A percentile compares a stretch with the other conserved stretches of the same genome.
These are phyloP conservation scores for Lipomyces anomalus DNA, from an alignment of 805 yeast species.

Conservation along the genomic window DNA sequence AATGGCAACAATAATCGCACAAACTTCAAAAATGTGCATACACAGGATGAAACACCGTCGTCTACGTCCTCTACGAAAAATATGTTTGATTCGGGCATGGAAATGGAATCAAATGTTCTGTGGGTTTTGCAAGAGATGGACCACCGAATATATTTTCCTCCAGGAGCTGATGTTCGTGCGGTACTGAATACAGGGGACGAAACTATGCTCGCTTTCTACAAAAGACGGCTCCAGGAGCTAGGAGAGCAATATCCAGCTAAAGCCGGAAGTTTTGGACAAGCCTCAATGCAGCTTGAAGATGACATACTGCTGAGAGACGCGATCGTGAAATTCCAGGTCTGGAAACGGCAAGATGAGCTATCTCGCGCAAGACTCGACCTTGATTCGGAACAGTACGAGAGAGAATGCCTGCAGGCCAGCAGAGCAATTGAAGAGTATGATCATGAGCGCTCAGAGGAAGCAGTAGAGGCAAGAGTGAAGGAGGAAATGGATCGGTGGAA, in stretches of 20 bases:
- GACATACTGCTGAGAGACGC: conserved; percentile 7
- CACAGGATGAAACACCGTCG: neutral
- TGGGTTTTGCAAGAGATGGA: conserved; percentile 21
- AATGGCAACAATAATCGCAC: too few relatives aligned
- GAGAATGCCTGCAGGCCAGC: conserved; percentile 11
- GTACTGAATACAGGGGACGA: too few relatives aligned
- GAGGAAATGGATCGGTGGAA: conserved; percentile 19
- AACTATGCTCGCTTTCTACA: conserved; percentile 11
- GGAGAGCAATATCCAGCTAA: conserved; percentile 6
- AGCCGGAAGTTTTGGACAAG: conserved; percentile 5
- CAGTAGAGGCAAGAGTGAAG: conserved; percentile 15
- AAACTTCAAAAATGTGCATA: neutral
- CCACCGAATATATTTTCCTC: conserved; percentile 15
- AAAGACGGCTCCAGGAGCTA: conserved; percentile 10
- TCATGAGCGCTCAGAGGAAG: conserved; percentile 18
- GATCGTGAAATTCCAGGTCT: conserved; percentile 11
- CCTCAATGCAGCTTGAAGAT: conserved; percentile 13
- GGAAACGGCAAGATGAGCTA: conserved; percentile 17
- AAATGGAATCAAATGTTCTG: conserved; percentile 16
- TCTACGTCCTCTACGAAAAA: conserved; percentile 1
- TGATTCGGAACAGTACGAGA: conserved; percentile 19
- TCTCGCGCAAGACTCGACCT: conserved; percentile 13
- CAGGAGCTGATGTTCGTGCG: conserved; percentile 15
- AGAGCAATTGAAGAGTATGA: conserved; percentile 13
- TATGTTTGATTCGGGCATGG: conserved; percentile 1